Percentiles rank a stretch among this genome's conserved stretches.
Conservation (phyloP, 1,139 yeast genomes). For the Sugiyamaella castrensis region DNA sequence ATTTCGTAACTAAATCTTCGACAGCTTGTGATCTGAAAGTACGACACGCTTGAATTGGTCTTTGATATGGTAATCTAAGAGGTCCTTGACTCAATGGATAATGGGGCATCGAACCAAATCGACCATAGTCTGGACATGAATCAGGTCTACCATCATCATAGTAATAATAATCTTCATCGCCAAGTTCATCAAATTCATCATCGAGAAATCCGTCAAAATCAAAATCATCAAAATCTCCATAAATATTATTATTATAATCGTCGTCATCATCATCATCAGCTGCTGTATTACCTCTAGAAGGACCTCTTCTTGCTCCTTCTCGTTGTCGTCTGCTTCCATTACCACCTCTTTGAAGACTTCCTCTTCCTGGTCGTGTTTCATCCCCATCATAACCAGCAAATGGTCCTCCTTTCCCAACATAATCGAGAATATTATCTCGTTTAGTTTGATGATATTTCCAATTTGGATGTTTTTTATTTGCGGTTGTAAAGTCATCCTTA, state of each 20-base stretch:
- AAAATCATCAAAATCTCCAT: slow-evolving; percentile 4
- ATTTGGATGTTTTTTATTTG: slow-evolving; percentile 5
- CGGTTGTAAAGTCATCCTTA: slow-evolving; percentile 1
- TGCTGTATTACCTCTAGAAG: neutral
- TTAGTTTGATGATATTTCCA: slow-evolving; percentile 12
- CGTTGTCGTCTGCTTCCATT: neutral
- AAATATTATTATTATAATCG: neutral
- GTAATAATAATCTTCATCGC: slow-evolving; percentile 9
- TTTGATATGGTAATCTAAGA: slow-evolving; percentile 61
- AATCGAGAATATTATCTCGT: neutral
- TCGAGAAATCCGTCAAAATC: slow-evolving; percentile 12
- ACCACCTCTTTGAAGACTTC: neutral
- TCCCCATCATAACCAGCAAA: slow-evolving; percentile 3
- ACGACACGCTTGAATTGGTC: slow-evolving; percentile 70
- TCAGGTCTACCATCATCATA: slow-evolving; percentile 4
- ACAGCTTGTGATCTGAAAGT: slow-evolving; percentile 65
- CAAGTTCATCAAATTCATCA: slow-evolving; percentile 4
- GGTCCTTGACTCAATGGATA: slow-evolving; percentile 37
- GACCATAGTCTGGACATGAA: slow-evolving; percentile 42
- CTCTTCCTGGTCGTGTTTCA: slow-evolving; percentile 1
- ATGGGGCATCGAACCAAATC: slow-evolving; percentile 38
- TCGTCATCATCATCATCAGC: slow-evolving; percentile 7
- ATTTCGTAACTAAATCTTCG: slow-evolving; percentile 57
- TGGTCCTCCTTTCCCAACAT: neutral
- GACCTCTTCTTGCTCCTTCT: neutral